A percentile compares a stretch with the other conserved stretches of the same genome.
These are phyloP conservation scores for Brachypodium distachyon DNA, from an alignment of 202 grass and related monocot species.

Conservation along the genomic window DNA sequence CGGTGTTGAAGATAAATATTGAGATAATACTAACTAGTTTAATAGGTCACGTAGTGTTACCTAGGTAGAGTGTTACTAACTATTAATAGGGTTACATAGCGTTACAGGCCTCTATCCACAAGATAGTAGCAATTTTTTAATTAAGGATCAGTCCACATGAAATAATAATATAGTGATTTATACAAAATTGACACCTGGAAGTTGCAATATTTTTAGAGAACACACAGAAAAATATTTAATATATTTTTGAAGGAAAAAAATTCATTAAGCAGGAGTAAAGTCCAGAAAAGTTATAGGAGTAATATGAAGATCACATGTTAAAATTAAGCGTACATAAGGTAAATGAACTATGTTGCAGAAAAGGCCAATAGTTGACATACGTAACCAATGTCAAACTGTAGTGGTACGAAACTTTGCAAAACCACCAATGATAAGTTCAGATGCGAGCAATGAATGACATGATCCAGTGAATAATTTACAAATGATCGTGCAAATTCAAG, in stretches of 20 bases:
- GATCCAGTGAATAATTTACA: background rate
- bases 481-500: background rate
- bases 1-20: conserved; percentile 12
- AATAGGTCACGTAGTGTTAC: background rate
- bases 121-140: background rate
- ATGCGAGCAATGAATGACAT: background rate
- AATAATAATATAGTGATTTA: background rate
- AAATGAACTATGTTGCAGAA: background rate
- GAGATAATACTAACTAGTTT: background rate
- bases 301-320: background rate
- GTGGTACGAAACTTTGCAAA: background rate
- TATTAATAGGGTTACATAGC: background rate
- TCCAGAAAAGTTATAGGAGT: background rate
- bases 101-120: background rate
- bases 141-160: background rate
- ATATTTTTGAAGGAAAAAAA: too few relatives aligned
- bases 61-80: too few relatives aligned
- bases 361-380: background rate
- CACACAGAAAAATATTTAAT: too few relatives aligned
- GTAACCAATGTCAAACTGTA: background rate
- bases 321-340: background rate
- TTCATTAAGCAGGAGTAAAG: too few relatives aligned
- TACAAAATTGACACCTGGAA: background rate
- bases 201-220: background rate
- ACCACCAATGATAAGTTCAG: background rate